Evolutionary conservation across 306 rosid genomes (phyloP), one percentile per base, ranked within the genome.

Genomic region (Vigna nakashimae): DNA sequence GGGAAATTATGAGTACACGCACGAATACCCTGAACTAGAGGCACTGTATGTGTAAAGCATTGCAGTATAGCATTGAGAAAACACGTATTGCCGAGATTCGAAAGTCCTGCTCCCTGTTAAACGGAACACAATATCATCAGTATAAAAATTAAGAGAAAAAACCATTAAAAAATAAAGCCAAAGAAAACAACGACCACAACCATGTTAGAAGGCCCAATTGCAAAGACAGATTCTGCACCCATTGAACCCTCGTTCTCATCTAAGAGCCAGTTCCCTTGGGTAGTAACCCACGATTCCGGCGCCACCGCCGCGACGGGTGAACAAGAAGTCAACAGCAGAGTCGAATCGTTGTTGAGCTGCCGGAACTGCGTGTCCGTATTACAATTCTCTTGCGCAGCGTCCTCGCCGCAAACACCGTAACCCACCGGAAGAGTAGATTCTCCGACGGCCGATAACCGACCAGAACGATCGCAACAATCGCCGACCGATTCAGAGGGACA

Each of bases 21-120:
- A 50, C 81, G 90, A 73, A 94, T 87, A 82, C 88, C 91, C 82
- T 75, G 73, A 28, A 94, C 87, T 2, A 94, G 83, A 1, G 91
- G 93, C 80, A 89, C 97, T 0, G 97, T 88, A 71, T 94, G 97
- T n/a, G 98, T 92, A 18, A 94, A 81, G 82, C 98, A 94, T 84
- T 94, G 98, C 75, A 89, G 58, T 66, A 94, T 87, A 2, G 97
- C 87, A 70, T 94, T 94, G 3, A 94, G 72, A 86, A 90, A 94
- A 75, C 98, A 94, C 1, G 98, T 90, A 76, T 92, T 94, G 0
- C 98, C 97, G 13, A 94, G 88, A 82, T 94, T 94, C 20, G 43
- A 14, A 65, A 94, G 90, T 45, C 98, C 98, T 2, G 97, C 91
- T 22, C 98, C 97, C 98, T 94, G 85, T 49, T 0, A 82, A 82